Evolutionary conservation across 2,329 filamentous ascomycete genomes (phyloP).

Genomic region (Escovopsis sp.): DNA sequence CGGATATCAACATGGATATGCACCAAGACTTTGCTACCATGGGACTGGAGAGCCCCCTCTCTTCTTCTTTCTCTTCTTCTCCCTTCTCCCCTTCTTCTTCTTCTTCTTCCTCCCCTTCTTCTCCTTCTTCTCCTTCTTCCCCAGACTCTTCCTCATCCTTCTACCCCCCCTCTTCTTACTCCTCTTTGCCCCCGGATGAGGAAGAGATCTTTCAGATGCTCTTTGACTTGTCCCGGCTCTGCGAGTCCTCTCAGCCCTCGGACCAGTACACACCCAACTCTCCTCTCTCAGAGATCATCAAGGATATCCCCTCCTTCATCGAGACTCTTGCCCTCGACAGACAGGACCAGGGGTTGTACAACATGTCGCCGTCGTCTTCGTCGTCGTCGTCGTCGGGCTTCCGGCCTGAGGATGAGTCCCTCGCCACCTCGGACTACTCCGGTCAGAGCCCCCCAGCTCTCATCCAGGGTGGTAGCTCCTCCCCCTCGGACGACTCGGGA

Average conservation of each 20-base stretch:
- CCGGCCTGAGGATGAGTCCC: conserved; percentile 17
- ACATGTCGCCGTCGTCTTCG: conserved; percentile 20
- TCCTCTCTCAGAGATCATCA: conserved; percentile 19
- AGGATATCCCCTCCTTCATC: conserved; percentile 19
- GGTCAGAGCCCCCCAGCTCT: conserved; percentile 23
- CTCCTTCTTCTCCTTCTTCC: too few relatives aligned
- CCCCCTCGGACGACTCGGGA: conserved; percentile 24
- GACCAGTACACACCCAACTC: conserved; percentile 12
- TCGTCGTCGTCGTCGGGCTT: conserved; percentile 7
- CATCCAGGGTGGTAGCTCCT: conserved; percentile 22
- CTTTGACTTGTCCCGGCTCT: conserved; percentile 24
- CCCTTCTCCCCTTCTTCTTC: conserved; percentile 12
- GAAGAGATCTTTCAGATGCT: conserved; percentile 19
- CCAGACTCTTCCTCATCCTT: conserved; percentile 11
- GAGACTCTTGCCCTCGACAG: conserved; percentile 18
- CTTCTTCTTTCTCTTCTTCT: conserved; percentile 18
- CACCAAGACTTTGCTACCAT: conserved; percentile 19
- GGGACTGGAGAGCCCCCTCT: conserved; percentile 21
- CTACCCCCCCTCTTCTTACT: conserved; percentile 16
- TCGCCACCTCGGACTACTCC: conserved; percentile 20
- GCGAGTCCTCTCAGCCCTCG: conserved; percentile 14
- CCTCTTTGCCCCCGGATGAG: conserved; percentile 16
- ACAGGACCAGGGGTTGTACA: conserved; percentile 16
- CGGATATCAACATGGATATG: conserved; percentile 24
- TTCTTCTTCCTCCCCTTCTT: conserved; percentile 21